Percentiles rank a stretch among this genome's conserved stretches.
Evolutionary conservation across 2,329 filamentous ascomycete species (phyloP).

Genomic region (Sclerotinia nivalis): DNA sequence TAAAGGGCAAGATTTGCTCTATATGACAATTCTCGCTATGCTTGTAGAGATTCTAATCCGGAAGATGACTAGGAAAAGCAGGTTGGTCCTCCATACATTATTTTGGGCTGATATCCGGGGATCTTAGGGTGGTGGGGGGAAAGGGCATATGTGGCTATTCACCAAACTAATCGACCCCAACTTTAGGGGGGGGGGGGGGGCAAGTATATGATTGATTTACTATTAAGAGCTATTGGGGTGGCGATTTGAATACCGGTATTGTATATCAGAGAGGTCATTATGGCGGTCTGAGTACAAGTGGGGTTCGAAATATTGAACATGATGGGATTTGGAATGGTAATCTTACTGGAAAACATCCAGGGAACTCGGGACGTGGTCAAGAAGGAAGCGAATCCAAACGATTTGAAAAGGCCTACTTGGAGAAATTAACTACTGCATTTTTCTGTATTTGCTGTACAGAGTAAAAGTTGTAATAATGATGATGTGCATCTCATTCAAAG

Average conservation of each 20-base stretch:
- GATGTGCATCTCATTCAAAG: not conserved
- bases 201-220: not conserved
- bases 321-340: not conserved
- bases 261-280: not conserved
- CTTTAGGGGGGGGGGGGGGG: not conserved
- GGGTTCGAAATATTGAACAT: not conserved
- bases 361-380: not conserved
- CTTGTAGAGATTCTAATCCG: not conserved
- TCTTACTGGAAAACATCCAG: not conserved
- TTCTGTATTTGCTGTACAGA: not conserved
- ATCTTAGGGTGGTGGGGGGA: not conserved
- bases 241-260: conserved; percentile 1
- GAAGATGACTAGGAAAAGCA: not conserved
- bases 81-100: not conserved
- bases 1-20: not conserved
- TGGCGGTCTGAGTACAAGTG: conserved; percentile 8
- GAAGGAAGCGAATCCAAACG: conserved; percentile 1
- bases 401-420: not conserved
- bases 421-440: conserved; percentile 1
- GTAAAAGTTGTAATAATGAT: not conserved
- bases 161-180: not conserved
- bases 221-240: not conserved
- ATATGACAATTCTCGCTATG: not conserved
- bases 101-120: not conserved
- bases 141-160: not conserved